Evolutionary conservation across 1,284 basidiomycete genomes (phyloP).

Genomic region (Wallemia mellicola): DNA sequence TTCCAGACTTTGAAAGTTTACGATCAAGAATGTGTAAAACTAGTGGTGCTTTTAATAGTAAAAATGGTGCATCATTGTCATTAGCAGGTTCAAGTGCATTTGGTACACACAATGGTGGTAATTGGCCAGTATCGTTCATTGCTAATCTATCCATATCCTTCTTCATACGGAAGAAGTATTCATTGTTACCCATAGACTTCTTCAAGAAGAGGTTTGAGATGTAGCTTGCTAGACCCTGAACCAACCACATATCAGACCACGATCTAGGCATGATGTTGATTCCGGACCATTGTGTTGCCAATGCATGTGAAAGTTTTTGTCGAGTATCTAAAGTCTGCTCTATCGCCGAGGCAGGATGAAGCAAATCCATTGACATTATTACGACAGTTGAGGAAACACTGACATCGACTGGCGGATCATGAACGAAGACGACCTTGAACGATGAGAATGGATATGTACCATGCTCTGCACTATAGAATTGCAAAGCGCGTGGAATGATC

Average conservation of each 20-base stretch:
- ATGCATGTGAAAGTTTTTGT: conserved; percentile 52
- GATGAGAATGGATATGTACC: conserved; percentile 91
- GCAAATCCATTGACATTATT: conserved; percentile 46
- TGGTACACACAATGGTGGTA: conserved; percentile 82
- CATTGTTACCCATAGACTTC: conserved; percentile 77
- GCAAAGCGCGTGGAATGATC: conserved; percentile 64
- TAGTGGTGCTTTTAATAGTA: conserved; percentile 81
- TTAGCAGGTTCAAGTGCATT: conserved; percentile 55
- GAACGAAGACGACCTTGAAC: conserved; percentile 85
- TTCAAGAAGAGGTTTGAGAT: conserved; percentile 67
- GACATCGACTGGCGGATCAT: conserved; percentile 45
- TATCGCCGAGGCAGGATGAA: conserved; percentile 65
- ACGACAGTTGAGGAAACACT: conserved; percentile 63
- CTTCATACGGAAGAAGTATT: conserved; percentile 80
- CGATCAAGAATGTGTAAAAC: conserved; percentile 88
- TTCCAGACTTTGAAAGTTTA: conserved; percentile 73
- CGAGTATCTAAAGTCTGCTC: conserved; percentile 81
- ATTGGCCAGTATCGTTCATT: conserved; percentile 55
- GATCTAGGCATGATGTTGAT: conserved; percentile 84
- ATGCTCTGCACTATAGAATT: conserved; percentile 66
- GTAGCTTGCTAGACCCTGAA: conserved; percentile 71
- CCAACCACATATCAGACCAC: conserved; percentile 88
- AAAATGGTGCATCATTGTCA: conserved; percentile 40
- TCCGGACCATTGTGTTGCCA: conserved; percentile 90
- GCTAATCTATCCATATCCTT: conserved; percentile 90